Evolutionary conservation across 2,329 filamentous ascomycete species (phyloP), one percentile per base, ranked within the genome.

Genomic region (Exophiala alcalophila): DNA sequence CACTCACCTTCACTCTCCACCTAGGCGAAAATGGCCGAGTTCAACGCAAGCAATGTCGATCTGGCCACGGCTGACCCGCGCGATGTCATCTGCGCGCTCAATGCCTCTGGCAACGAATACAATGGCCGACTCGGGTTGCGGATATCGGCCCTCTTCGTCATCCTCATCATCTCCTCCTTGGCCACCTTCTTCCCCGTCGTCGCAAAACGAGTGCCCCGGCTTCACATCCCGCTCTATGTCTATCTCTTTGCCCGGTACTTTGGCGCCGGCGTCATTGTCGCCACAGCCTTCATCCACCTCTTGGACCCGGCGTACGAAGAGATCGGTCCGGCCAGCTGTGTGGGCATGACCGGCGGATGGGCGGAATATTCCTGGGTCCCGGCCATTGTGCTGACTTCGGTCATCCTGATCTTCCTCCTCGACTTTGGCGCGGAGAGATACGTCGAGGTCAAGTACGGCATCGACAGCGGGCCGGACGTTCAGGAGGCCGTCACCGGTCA

Each of bases 291-390:
- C 50, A 64, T 70, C 31, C 73, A 74, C 57, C 63, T 72, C 5
- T 64, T 71, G 14, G 68, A 71, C 23, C 69, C 69, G 2, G 67
- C 68, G 1, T 70, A 71, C 40, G 34, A 28, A 1, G 63, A 67
- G 38, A 71, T 72, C 38, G 72, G 73, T 4, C 61, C 68, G 0
- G 51, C 62, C n/a, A 67, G 67, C 16, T 77, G 73, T 45, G 71
- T 76, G 4, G 73, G 73, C 15, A 69, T 76, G 64, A 77, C 74
- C 0, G 72, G 69, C 1, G 63, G 66, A 30, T 78, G 76, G 70
- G 67, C 65, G 0, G 53, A 62, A 10, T 47, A 47, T 19, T 23
- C 43, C 18, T 78, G 75, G 74, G 68, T 68, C 1, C 71, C 73
- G 0, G 74, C 72, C 14, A 71, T 78, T 31, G 70, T 70, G 2